Evolutionary conservation across 2,329 filamentous ascomycete genomes (phyloP), one percentile per base, ranked within the genome.

Genomic region (Clathrospora elynae): DNA sequence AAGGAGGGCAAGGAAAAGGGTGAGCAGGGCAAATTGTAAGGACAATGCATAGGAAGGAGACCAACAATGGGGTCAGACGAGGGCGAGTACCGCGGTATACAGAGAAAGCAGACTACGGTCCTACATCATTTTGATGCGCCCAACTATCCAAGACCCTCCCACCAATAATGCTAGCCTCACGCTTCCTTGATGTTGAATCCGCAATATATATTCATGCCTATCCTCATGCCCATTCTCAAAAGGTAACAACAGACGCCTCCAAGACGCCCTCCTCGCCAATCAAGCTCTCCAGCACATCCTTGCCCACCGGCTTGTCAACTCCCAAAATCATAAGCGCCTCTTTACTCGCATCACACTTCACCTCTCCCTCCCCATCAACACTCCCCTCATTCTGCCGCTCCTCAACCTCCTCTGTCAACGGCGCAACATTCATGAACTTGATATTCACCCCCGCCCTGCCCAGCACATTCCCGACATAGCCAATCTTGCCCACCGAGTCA

Each of bases 321-420:
- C 88, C 86, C 35, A 92, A 57, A 57, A 92, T 91, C 88, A 92
- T 92, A 54, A 92, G 70, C 7, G 88, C 88, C 71, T 92, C 88
- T 29, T 84, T 82, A 14, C 61, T 65, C 17, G 55, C 54, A 22
- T 53, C 57, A 18, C 12, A 10, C n/a, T 13, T 14, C 7, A 11
- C 12, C 5, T n/a, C 13, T 1, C 10, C 25, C 7, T 13, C 12
- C 5, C 12, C 13, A 1, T 9, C 25, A 0, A 25, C 42, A 23
- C 48, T 48, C 20, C 60, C 52, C 8, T 25, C 55, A 37, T 56
- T 52, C 46, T 47, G 25, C 35, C 51, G 42, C 44, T 67, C 53
- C 36, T 60, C 53, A 11, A 62, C 49, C 30, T 68, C 67, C 25
- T 72, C 66, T 42, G 78, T 76, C 49, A 87, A 65, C 6, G 79